A percentile compares a stretch with the other conserved stretches of the same genome.
Evolutionary conservation across 1,284 basidiomycete species (phyloP).

Genomic region (Schizopora paradoxa): DNA sequence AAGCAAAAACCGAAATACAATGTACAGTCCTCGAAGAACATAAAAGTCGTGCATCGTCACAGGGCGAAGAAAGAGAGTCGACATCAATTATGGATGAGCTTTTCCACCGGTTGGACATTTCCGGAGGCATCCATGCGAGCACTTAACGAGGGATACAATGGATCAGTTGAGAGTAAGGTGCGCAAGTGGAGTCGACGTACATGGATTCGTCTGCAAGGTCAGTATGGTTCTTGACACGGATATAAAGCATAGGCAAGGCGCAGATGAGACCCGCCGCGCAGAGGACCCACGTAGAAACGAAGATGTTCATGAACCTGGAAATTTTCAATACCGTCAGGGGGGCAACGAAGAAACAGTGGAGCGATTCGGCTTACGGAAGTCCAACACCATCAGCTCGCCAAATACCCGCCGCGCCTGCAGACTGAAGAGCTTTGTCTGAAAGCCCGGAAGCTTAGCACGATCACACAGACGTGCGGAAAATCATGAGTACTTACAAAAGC

Average conservation of each 20-base stretch:
- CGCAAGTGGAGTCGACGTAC: slow-evolving; percentile 17
- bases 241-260: slow-evolving; percentile 27
- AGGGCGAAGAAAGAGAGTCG: not conserved
- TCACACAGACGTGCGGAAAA: not conserved
- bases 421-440: slow-evolving; percentile 35
- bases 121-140: slow-evolving; percentile 20
- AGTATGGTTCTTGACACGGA: slow-evolving; percentile 26
- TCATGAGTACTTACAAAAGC: slow-evolving; percentile 32
- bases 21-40: not conserved
- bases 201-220: slow-evolving; percentile 23
- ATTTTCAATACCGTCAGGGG: not conserved
- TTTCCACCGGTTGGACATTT: slow-evolving; percentile 13
- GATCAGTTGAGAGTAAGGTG: not conserved
- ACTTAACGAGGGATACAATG: slow-evolving; percentile 6
- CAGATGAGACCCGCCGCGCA: slow-evolving; percentile 26
- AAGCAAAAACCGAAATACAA: not conserved
- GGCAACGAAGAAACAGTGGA: not conserved
- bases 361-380: slow-evolving; percentile 22
- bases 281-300: slow-evolving; percentile 27
- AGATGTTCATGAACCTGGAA: slow-evolving; percentile 27
- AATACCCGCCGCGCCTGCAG: slow-evolving; percentile 31
- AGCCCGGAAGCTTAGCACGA: not conserved
- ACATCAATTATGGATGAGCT: not conserved
- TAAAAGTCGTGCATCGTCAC: not conserved
- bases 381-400: slow-evolving; percentile 33